Conservation (phyloP, 805 yeast species). For the Wickerhamomyces subpelliculosus region DNA sequence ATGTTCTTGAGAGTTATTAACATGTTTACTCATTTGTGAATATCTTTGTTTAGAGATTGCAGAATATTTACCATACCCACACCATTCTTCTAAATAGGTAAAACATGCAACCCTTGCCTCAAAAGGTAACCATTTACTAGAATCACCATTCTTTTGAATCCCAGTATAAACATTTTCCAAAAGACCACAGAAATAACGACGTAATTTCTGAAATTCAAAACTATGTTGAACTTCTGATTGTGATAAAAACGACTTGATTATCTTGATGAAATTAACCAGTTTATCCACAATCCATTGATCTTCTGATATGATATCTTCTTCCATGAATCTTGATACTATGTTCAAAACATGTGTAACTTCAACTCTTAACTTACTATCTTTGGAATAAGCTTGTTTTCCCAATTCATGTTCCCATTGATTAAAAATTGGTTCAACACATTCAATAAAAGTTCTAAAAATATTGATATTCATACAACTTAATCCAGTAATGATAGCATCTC, state of each 20-base stretch:
- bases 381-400: constrained; percentile 23
- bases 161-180: constrained; percentile 68
- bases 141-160: constrained; percentile 33
- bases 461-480: constrained; percentile 85
- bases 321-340: constrained; percentile 58
- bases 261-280: constrained; percentile 54
- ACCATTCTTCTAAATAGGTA: constrained; percentile 85
- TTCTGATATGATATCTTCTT: constrained; percentile 39
- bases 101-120: constrained; percentile 81
- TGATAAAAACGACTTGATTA: constrained; percentile 53
- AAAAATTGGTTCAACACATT: constrained; percentile 59
- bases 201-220: constrained; percentile 65
- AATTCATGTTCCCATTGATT: constrained; percentile 48
- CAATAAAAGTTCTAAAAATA: constrained; percentile 75
- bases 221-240: constrained; percentile 51
- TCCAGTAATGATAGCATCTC: constrained; percentile 87
- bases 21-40: constrained; percentile 41
- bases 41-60: constrained; percentile 62
- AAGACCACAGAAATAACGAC: constrained; percentile 80
- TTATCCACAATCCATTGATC: constrained; percentile 68
- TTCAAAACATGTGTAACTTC: constrained; percentile 75
- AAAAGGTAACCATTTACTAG: constrained; percentile 66
- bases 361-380: constrained; percentile 48
- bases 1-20: constrained; percentile 27
- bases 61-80: constrained; percentile 74